Conservation (phyloP, 2,329 filamentous ascomycete species). For the Fusarium pseudonygamai region DNA sequence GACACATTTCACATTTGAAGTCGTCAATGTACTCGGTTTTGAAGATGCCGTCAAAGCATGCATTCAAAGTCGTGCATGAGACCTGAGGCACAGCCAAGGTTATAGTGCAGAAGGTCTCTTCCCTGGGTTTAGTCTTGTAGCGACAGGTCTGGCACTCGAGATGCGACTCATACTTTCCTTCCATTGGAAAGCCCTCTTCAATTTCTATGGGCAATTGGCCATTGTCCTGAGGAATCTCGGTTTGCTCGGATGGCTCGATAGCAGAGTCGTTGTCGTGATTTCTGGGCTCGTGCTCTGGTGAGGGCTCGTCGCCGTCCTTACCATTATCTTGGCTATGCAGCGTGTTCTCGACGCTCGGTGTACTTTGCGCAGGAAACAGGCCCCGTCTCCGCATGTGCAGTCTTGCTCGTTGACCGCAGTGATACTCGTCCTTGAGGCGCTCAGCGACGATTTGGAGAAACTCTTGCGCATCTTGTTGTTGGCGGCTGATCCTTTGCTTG, state of each 20-base stretch:
- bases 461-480: slow-evolving; percentile 98
- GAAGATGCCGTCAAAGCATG: slow-evolving; percentile 92
- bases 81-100: slow-evolving; percentile 91
- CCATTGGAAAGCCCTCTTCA: slow-evolving; percentile 86
- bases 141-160: slow-evolving; percentile 91
- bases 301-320: slow-evolving; percentile 8
- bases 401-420: slow-evolving; percentile 81
- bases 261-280: slow-evolving; percentile 31
- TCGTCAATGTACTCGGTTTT: slow-evolving; percentile 97
- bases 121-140: slow-evolving; percentile 86
- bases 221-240: slow-evolving; percentile 32
- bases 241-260: slow-evolving; percentile 37
- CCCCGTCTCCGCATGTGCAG: slow-evolving; percentile 58
- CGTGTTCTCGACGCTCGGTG: slow-evolving; percentile 24
- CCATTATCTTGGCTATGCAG: slow-evolving; percentile 36
- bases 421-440: slow-evolving; percentile 91
- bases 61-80: slow-evolving; percentile 80
- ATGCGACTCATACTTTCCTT: slow-evolving; percentile 92
- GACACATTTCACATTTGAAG: slow-evolving; percentile 94
- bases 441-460: slow-evolving; percentile 95
- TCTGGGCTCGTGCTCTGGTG: slow-evolving; percentile 17
- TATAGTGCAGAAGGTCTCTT: slow-evolving; percentile 88
- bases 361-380: slow-evolving; percentile 19
- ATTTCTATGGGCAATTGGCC: slow-evolving; percentile 51
- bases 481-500: slow-evolving; percentile 87